Base-by-base conservation (phyloP, 805 yeast species). In the Brettanomyces naardenensis region DNA sequence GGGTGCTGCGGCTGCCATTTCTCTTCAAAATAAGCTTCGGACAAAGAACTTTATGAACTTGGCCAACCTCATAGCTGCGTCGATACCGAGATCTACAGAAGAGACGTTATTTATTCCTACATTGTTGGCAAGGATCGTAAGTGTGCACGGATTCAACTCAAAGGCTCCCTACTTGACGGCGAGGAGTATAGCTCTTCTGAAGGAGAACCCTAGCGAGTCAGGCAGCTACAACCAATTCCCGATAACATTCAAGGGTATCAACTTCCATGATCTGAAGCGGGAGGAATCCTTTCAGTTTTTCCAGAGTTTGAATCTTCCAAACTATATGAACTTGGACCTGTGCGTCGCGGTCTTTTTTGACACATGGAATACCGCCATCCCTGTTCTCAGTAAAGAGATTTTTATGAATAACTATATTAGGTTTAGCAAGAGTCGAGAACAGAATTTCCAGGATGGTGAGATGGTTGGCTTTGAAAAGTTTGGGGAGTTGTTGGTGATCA, bases 71-170 rank as follows among this genome's bases (percentile, higher is more conserved):
- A 87, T 82, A 4, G 85, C 90, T 0, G 69, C 81, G 43, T 73
- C 90, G 0, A 71, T 80, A 7, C 92, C 90, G 5, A 64, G 92
- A 52, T 73, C 83, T 14, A 82, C 90, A 0, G 89, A 80, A 48
- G 92, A 83, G 52, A 81, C 87, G 0, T 59, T 83, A 30, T 80
- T 81, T 48, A 75, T 80, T 27, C 90, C 92, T 0, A 76, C 84
- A 6, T 57, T 83, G 35, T 60, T 83, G 42, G 83, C 87, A 5
- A 71, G 76, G 39, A 68, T 83, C 35, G 80, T 86, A 41, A 78
- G 77, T 48, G 73, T 69, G 2, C 82, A 78, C 56, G 90, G 92
- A 0, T 79, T 78, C 53, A 71, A 75, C 36, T 78, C 87, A 1
- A 76, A 73, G 44, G 79, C 85, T 1, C 78, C 87, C n/a, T 65